phyloP scores from a whole-genome alignment of 257 asterid genomes.

The Lycium ferocissimum region DNA sequence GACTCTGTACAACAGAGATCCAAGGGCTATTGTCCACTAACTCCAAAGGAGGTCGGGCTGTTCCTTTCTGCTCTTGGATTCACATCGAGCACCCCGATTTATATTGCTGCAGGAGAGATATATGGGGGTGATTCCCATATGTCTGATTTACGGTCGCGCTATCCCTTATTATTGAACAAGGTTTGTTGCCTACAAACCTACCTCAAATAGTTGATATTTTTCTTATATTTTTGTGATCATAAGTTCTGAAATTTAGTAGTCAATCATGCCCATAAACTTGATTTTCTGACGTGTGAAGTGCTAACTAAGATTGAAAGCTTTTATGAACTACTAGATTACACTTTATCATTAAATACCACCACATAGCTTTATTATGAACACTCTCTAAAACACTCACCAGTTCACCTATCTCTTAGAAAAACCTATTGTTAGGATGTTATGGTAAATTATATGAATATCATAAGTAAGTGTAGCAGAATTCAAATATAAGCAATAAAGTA shows the following conservation, averaged over 20 bases:
- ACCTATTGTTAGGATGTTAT: too few species aligned
- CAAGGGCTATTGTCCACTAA: slow-evolving; percentile 85
- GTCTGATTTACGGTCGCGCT: slow-evolving; percentile 60
- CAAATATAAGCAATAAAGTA: too few species aligned
- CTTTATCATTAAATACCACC: background rate
- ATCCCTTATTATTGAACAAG: slow-evolving; percentile 83
- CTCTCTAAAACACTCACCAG: too few species aligned
- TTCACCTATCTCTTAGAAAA: too few species aligned
- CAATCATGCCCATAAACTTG: background rate
- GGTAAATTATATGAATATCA: too few species aligned
- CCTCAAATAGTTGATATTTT: too few species aligned
- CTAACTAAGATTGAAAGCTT: background rate
- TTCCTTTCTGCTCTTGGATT: slow-evolving; percentile 86
- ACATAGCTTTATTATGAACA: too few species aligned
- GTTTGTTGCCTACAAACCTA: slow-evolving; percentile 36
- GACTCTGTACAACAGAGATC: slow-evolving; percentile 85
- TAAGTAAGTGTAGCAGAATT: too few species aligned
- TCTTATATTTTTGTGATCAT: too few species aligned
- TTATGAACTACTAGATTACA: background rate
- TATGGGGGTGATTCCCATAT: slow-evolving; percentile 82
- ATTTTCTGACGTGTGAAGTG: background rate
- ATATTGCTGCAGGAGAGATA: slow-evolving; percentile 91
- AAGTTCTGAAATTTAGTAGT: background rate
- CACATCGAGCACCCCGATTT: slow-evolving; percentile 72
- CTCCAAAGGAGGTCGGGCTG: slow-evolving; percentile 83